Base-by-base conservation (phyloP, 495 filamentous ascomycete species). In the Bryoglossum gracile region DNA sequence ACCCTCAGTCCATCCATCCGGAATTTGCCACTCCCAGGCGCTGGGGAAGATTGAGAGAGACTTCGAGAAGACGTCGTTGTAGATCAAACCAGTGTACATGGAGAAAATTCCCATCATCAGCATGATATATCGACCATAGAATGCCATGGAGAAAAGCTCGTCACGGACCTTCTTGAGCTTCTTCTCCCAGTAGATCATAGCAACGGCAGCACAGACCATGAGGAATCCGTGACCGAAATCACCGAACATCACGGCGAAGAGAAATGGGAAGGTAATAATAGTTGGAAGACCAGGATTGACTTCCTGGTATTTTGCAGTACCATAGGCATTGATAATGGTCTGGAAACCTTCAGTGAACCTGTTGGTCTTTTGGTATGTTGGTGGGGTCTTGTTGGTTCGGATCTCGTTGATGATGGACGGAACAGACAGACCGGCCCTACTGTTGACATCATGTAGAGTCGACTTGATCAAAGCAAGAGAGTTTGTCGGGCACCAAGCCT, bases 171-270 rank as follows among this genome's bases (percentile, higher is more conserved):
- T 84, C 58, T 87, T 87, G 35, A 98, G 73, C 50, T 80, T 82
- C 69, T 86, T 87, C 70, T 99, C 92, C 70, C 80, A 95, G 70
- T 91, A 88, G 54, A 97, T 95, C 89, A 99, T 94, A 28, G 87
- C 84, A 21, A 75, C 50, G 21, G 94, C 86, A 54, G 86, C 81
- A 43, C 80, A 57, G 11, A 86, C 74, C 85, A 97, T 89, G 57
- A 99, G 81, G 53, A 76, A 58, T 51, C 91, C 92, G 62, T 99
- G 92, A 21, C 92, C 92, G 52, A 94, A 78, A 66, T 97, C 92
- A 63, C 92, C 92, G 58, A 97, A 97, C 92, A 97, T 97, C 74
- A 96, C 91, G 22, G 94, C 94, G 63, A 99, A 99, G 34, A 97
- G 69, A 71, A 99, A 97, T 10, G 92, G 92, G 65, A 98, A 97